Evolutionary conservation across 1,284 basidiomycete species (phyloP), one percentile per base, ranked within the genome.

Genomic region (Trichosporon sp.): DNA sequence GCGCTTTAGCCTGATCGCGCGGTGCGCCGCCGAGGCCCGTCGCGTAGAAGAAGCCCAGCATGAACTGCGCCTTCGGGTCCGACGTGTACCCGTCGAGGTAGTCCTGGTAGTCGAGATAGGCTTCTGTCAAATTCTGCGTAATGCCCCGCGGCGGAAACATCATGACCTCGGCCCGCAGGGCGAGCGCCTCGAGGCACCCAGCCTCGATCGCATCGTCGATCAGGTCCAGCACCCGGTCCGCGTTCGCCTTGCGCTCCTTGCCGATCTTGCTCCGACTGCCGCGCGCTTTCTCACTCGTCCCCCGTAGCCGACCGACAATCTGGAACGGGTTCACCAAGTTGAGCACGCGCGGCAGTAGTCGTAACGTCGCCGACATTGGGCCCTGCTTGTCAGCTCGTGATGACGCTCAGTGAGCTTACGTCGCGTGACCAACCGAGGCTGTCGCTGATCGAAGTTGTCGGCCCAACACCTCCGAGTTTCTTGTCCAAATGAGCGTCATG

Each of bases 1-100:
- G 89, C 0, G 96, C 89, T 70, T 83, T 82, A 13, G 82, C 85
- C 71, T 86, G 85, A 68, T 85, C 83, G 31, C 82, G 80, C 32
- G 80, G 76, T 1, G 90, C 85, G 44, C 87, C 86, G 60, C 87
- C 89, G 74, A 94, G 92, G 0, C 93, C 94, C 0, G 93, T 91
- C 6, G 92, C 87, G 77, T 96, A 85, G 80, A 97, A 92, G 85
- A 97, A 95, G 0, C 88, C 94, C 27, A 96, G 81, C 73, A 90
- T 85, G 15, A 91, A 87, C 82, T 97, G 95, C 0, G 93, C 92
- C 1, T 92, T 89, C 2, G 92, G 88, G 75, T 93, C 91, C 1
- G 78, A 68, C 7, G 70, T 66, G 31, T 51, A 42, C 32, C 62
- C 91, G 90, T 68, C 62, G 35, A 74, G 47, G 38, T 63, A 69